Evolutionary conservation across 2,329 filamentous ascomycete genomes (phyloP).

Genomic region (Epichloe amarillans): DNA sequence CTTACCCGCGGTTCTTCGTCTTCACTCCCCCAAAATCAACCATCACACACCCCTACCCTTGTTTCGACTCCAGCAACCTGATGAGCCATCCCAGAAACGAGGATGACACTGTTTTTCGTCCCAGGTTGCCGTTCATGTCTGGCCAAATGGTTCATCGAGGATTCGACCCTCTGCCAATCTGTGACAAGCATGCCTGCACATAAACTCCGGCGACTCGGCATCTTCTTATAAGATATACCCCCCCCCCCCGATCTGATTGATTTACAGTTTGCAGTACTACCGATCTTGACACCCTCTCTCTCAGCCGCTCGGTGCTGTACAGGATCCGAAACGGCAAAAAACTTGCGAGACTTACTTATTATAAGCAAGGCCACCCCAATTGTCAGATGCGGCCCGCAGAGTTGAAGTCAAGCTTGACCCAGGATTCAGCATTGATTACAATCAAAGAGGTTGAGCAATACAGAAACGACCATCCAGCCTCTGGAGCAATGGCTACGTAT

Average conservation of each 20-base stretch:
- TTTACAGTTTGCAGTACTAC: conserved; percentile 3
- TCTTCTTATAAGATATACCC: conserved; percentile 7
- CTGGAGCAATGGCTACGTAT: conserved; percentile 12
- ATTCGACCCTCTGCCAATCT: conserved; percentile 10
- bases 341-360: conserved; percentile 8
- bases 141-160: conserved; percentile 3
- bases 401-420: background rate
- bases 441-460: no score
- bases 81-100: background rate
- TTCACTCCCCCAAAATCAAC: background rate
- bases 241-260: conserved; percentile 13
- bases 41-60: background rate
- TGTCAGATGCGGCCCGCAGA: background rate
- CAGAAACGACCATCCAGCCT: background rate
- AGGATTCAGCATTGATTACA: background rate
- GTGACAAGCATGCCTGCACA: conserved; percentile 8
- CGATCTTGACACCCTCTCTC: background rate
- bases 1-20: background rate
- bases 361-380: conserved; percentile 7
- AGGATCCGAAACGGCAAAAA: background rate
- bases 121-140: conserved; percentile 3
- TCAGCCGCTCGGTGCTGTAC: conserved; percentile 1
- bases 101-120: conserved; percentile 7
- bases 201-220: conserved; percentile 2
- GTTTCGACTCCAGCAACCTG: background rate